These are phyloP conservation scores for Ceratobasidium sp. DNA, from an alignment of 1,284 basidiomycete species.

Conservation along the genomic window DNA sequence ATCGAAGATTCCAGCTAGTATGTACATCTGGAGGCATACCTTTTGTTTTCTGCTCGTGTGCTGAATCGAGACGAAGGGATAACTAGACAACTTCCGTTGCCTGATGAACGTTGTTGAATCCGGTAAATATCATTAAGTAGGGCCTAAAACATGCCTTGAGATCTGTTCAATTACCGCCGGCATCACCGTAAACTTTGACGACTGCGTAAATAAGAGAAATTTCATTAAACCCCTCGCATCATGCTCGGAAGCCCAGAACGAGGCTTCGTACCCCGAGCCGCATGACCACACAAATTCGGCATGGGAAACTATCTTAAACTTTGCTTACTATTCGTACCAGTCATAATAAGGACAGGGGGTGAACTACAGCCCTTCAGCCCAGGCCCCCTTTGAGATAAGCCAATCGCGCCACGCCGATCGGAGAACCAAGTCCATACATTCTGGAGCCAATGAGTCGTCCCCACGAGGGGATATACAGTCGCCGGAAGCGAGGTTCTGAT, in stretches of 20 bases:
- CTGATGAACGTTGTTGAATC: neutral
- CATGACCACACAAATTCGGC: slow-evolving; percentile 23
- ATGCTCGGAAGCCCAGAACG: slow-evolving; percentile 11
- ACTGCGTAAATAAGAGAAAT: neutral
- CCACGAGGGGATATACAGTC: slow-evolving; percentile 45
- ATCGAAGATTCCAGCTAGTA: slow-evolving; percentile 15
- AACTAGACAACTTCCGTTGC: neutral
- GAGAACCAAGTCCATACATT: slow-evolving; percentile 42
- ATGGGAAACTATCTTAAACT: neutral
- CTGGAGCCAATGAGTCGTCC: slow-evolving; percentile 41
- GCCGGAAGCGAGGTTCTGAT: slow-evolving; percentile 43
- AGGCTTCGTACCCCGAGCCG: slow-evolving; percentile 23
- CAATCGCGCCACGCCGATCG: slow-evolving; percentile 46
- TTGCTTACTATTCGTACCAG: slow-evolving; percentile 19
- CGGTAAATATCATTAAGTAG: neutral
- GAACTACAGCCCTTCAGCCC: slow-evolving; percentile 24
- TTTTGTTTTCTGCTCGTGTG: neutral
- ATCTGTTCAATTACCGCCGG: neutral
- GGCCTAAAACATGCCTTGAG: neutral
- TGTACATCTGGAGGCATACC: slow-evolving; percentile 13
- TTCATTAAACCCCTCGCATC: neutral
- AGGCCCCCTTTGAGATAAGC: slow-evolving; percentile 43
- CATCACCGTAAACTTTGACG: neutral
- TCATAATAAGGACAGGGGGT: slow-evolving; percentile 16
- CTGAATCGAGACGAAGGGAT: neutral